These are phyloP conservation scores for Osmanthus fragrans DNA, from an alignment of 257 asterid genomes.

Conservation along the genomic window DNA sequence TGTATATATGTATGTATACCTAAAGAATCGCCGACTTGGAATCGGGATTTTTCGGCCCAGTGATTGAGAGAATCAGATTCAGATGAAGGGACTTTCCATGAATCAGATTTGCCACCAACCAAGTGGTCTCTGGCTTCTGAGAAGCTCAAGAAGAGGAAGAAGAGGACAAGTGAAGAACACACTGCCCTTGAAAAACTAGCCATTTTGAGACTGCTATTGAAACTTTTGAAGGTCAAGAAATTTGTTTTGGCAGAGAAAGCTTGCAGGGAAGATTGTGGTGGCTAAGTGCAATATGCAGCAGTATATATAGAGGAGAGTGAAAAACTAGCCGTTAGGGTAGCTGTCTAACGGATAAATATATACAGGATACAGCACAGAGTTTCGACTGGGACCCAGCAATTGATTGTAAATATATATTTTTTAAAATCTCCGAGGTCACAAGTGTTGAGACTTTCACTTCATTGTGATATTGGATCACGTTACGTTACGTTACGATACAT, in stretches of 20 bases:
- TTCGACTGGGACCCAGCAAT: too few species aligned
- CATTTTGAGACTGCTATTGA: not conserved
- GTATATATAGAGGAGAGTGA: not conserved
- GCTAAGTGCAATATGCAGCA: not conserved
- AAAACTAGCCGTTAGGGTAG: constrained; percentile 17
- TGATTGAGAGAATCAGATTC: constrained; percentile 55
- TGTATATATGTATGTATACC: constrained; percentile 30
- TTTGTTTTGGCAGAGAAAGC: not conserved
- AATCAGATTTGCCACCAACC: constrained; percentile 56
- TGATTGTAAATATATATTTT: too few species aligned
- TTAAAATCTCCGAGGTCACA: too few species aligned
- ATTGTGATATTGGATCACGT: too few species aligned
- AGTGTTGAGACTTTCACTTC: too few species aligned
- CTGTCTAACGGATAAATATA: not conserved
- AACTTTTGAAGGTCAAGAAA: not conserved
- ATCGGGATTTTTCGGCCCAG: constrained; percentile 74
- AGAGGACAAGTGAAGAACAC: constrained; percentile 23
- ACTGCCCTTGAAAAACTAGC: constrained; percentile 36
- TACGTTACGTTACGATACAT: too few species aligned
- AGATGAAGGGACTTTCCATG: constrained; percentile 64
- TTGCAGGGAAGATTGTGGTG: not conserved
- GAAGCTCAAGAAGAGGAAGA: constrained; percentile 30
- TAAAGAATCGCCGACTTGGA: constrained; percentile 65
- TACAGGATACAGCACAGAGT: too few species aligned
- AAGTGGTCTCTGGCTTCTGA: constrained; percentile 59